Evolutionary conservation across 2,329 filamentous ascomycete species (phyloP), one percentile per base, ranked within the genome.

Genomic region (Cordyceps cicadae): DNA sequence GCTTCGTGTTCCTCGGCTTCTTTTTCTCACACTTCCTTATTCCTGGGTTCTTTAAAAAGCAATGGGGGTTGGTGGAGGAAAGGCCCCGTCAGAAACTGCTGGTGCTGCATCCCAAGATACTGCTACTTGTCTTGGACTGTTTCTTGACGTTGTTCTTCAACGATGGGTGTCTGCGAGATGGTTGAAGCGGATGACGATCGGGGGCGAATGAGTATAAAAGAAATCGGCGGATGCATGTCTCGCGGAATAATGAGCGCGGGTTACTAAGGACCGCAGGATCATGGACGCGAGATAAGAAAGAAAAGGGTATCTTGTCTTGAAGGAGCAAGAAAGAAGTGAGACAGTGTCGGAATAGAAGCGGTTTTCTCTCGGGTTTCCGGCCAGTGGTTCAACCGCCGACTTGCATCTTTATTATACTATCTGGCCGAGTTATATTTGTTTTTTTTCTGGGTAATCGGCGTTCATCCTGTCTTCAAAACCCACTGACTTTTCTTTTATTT

Each of bases 381-480:
- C 43, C 52, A 43, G 17, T 43, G 9, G 24, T 11, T 45, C 34
- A 51, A 58, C 55, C 43, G 46, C 51, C 19, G 55, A 41, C 32
- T 58, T 41, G 21, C 17, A 19, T n/a, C 39, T 29, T 51, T 51
- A 21, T 14, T 43, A 43, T 32, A 12, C 11, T 14, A 60, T 17
- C 24, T 46, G 48, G 57, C 49, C 53, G 49, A 26, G 8, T 26
- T 59, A 32, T 43, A 45, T 17, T 24, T 46, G 37, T 53, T 26
- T 49, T 54, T 54, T 46, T 54, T 60, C 45, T 60, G 58, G 58
- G 58, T 54, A 60, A 49, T 43, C 46, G 17, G 17, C n/a, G 43
- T 46, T 46, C 21, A n/a, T 58, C 45, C 17, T 45, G 41, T n/a
- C 41, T n/a, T 11, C 34, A 49, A 32, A 48, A 50, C 51, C 24